Evolutionary conservation across 2,329 filamentous ascomycete species (phyloP).

Genomic region (Penicillium sp.): DNA sequence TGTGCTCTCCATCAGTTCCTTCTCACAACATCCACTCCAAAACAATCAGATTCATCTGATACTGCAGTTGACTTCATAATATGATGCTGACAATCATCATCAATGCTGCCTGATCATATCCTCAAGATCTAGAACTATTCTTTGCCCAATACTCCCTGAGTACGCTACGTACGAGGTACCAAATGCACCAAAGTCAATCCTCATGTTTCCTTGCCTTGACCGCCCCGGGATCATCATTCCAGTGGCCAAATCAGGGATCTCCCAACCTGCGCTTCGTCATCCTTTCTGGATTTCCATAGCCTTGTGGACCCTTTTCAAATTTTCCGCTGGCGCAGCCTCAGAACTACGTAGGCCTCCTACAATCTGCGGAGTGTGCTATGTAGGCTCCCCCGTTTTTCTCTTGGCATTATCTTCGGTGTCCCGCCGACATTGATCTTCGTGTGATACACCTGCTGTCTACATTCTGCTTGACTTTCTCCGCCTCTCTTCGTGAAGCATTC

Average conservation of each 20-base stretch:
- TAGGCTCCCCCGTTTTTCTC: constrained; percentile 9
- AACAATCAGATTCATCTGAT: not conserved
- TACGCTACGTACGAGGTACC: no score
- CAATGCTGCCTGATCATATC: no score
- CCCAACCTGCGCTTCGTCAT: constrained; percentile 7
- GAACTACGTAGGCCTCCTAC: constrained; percentile 2
- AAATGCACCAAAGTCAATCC: not conserved
- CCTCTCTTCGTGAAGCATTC: not conserved
- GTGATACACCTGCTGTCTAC: not conserved
- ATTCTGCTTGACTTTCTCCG: not conserved
- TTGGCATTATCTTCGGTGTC: constrained; percentile 3
- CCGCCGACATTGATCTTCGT: not conserved
- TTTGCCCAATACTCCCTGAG: no score
- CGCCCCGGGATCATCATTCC: constrained; percentile 8
- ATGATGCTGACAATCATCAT: no score
- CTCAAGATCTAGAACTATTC: no score
- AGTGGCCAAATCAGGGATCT: constrained; percentile 1
- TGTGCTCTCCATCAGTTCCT: not conserved
- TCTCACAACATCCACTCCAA: not conserved
- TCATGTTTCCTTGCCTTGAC: constrained; percentile 1
- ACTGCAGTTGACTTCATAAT: not conserved
- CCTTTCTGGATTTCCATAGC: constrained; percentile 3
- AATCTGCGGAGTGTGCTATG: not conserved
- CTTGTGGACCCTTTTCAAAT: constrained; percentile 7
- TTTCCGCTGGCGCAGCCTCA: constrained; percentile 3